A percentile compares a stretch with the other conserved stretches of the same genome.
These are phyloP conservation scores for Ogataea wickerhamii DNA, from an alignment of 805 yeast species.

Conservation along the genomic window DNA sequence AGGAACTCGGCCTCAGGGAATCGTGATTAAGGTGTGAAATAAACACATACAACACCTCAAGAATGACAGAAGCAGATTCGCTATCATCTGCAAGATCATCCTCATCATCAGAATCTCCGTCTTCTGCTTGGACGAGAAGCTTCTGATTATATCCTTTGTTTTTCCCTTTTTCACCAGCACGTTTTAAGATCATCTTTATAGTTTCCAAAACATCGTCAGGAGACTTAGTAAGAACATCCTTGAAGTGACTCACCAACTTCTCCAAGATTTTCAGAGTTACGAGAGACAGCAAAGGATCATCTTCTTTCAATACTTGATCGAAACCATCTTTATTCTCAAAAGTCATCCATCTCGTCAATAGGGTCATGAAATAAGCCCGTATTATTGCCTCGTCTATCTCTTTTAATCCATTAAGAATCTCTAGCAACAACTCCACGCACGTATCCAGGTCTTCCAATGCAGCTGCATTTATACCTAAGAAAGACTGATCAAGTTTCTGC, in stretches of 20 bases:
- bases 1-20: conserved; percentile 8
- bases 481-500: conserved; percentile 11
- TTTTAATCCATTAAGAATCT: conserved; percentile 30
- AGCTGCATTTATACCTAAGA: conserved; percentile 3
- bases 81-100: conserved; percentile 34
- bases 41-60: conserved; percentile 38
- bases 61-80: conserved; percentile 32
- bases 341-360: conserved; percentile 61
- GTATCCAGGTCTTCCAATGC: conserved; percentile 42
- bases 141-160: background rate
- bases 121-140: conserved; percentile 9
- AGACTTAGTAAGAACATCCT: conserved; percentile 50
- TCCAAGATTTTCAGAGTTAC: conserved; percentile 66
- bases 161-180: background rate
- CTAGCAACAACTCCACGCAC: conserved; percentile 35
- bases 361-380: conserved; percentile 43
- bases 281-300: conserved; percentile 52
- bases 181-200: conserved; percentile 38
- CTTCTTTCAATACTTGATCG: conserved; percentile 26
- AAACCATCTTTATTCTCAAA: conserved; percentile 11
- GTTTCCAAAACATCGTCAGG: conserved; percentile 56
- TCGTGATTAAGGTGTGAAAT: conserved; percentile 23
- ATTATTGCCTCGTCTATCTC: conserved; percentile 47
- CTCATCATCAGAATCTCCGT: conserved; percentile 37
- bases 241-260: conserved; percentile 52